Percentiles rank a stretch among this genome's conserved stretches.
Conservation (phyloP, 768 basidiomycete genomes). For the Hygrocybe coccinea region DNA sequence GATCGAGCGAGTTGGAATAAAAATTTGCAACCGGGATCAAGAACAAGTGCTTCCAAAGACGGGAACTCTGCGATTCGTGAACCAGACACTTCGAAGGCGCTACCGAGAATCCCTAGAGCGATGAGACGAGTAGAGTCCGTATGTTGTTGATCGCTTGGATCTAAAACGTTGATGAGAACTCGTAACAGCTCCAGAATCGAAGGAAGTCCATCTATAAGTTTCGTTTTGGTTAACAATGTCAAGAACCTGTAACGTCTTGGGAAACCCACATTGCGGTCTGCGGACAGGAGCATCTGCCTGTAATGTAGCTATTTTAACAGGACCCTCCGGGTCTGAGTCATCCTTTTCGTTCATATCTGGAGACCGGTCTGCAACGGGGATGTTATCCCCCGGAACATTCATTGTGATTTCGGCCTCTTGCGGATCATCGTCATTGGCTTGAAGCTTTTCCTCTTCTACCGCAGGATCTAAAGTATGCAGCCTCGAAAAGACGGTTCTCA, state of each 20-base stretch:
- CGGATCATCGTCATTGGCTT: conserved; percentile 44
- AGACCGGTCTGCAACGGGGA: conserved; percentile 17
- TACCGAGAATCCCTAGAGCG: conserved; percentile 81
- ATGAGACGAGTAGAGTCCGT: conserved; percentile 93
- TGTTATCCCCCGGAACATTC: conserved; percentile 44
- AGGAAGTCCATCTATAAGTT: conserved; percentile 71
- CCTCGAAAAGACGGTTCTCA: conserved; percentile 73
- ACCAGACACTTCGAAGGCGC: conserved; percentile 83
- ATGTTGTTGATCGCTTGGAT: conserved; percentile 91
- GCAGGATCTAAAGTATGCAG: conserved; percentile 63
- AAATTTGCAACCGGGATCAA: conserved; percentile 92
- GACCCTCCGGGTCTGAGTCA: conserved; percentile 9
- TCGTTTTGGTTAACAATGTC: neutral
- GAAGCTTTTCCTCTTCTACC: conserved; percentile 63
- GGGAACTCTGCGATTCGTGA: conserved; percentile 69
- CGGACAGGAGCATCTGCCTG: conserved; percentile 22
- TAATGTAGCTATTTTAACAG: conserved; percentile 5
- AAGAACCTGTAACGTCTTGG: neutral
- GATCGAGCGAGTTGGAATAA: conserved; percentile 95
- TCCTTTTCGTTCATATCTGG: neutral
- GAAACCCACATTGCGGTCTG: conserved; percentile 40
- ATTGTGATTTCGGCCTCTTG: conserved; percentile 56
- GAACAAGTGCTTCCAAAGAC: conserved; percentile 68
- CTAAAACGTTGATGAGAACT: conserved; percentile 90
- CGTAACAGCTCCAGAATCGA: conserved; percentile 90